A percentile compares a stretch with the other conserved stretches of the same genome.
Evolutionary conservation across 176 grass and related monocot genomes (phyloP).

Genomic region (Phoenix roebelenii): DNA sequence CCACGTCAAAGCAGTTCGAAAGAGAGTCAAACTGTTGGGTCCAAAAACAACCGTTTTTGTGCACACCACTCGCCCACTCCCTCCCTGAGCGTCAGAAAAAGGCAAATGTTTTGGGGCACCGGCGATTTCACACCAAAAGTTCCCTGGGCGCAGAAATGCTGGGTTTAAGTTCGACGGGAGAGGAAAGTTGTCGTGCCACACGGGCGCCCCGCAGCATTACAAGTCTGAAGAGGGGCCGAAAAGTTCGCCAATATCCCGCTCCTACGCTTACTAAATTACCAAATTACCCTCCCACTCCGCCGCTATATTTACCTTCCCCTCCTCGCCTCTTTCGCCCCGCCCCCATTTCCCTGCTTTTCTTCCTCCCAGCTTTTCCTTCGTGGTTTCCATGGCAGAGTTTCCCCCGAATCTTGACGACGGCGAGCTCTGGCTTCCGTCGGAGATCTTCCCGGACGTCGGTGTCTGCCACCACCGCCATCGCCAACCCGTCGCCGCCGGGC

Average conservation of each 20-base stretch:
- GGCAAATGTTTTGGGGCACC: neutral
- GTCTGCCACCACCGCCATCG: slow-evolving; percentile 8
- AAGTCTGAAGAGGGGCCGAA: neutral
- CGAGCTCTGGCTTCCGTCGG: slow-evolving; percentile 46
- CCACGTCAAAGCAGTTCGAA: too few species aligned
- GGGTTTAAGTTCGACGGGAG: too few species aligned
- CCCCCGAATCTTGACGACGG: slow-evolving; percentile 36
- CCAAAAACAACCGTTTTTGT: neutral
- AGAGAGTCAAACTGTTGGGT: too few species aligned
- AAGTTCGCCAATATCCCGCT: neutral
- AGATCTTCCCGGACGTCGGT: slow-evolving; percentile 53
- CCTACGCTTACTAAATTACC: neutral
- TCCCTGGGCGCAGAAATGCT: too few species aligned
- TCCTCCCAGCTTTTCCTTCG: neutral
- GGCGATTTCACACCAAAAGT: too few species aligned
- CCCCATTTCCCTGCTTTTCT: neutral
- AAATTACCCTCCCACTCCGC: neutral
- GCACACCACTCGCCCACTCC: neutral
- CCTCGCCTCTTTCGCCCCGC: neutral
- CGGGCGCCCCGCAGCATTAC: too few species aligned
- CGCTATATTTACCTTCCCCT: neutral
- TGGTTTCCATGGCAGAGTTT: slow-evolving; percentile 10
- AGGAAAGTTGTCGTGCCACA: too few species aligned
- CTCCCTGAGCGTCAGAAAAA: neutral
- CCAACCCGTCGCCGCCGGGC: neutral